Evolutionary conservation across 305 asterid genomes (phyloP).

Genomic region (Fraxinus albicans): DNA sequence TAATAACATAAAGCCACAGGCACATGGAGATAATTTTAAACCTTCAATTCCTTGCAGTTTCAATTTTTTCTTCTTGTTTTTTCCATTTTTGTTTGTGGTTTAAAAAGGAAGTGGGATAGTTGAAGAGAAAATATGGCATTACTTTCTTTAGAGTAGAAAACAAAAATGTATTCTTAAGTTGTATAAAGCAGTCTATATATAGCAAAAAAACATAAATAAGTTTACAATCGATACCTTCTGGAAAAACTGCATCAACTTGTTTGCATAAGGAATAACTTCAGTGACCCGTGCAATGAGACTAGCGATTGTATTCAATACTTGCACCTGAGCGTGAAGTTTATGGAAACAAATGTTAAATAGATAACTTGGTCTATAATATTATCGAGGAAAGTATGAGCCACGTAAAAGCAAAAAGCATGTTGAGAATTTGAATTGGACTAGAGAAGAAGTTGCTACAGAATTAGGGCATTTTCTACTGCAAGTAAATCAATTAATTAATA

Average conservation of each 20-base stretch:
- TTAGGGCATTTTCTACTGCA: conserved; percentile 12
- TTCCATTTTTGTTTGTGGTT: not conserved
- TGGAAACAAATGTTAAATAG: conserved; percentile 13
- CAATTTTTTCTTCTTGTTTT: conserved; percentile 8
- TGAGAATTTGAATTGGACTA: conserved; percentile 17
- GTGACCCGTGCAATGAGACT: conserved; percentile 70
- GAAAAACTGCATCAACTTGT: conserved; percentile 84
- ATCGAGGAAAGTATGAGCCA: not conserved
- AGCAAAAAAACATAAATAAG: conserved; percentile 6
- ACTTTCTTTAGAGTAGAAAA: conserved; percentile 9
- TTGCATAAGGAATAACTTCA: conserved; percentile 75
- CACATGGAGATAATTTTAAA: not conserved
- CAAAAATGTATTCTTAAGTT: not conserved
- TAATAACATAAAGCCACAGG: not conserved
- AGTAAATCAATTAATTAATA: not conserved
- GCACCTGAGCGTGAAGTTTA: conserved; percentile 61
- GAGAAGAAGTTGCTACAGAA: conserved; percentile 10
- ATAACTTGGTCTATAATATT: conserved; percentile 6
- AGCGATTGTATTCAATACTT: conserved; percentile 83
- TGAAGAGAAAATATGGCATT: conserved; percentile 12
- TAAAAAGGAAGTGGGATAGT: not conserved
- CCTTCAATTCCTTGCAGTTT: conserved; percentile 3
- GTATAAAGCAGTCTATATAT: not conserved
- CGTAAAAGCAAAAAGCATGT: not conserved
- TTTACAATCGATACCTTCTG: conserved; percentile 54